phyloP scores from a whole-genome alignment of 805 yeast genomes.

The Wickerhamiella domercqiae region DNA sequence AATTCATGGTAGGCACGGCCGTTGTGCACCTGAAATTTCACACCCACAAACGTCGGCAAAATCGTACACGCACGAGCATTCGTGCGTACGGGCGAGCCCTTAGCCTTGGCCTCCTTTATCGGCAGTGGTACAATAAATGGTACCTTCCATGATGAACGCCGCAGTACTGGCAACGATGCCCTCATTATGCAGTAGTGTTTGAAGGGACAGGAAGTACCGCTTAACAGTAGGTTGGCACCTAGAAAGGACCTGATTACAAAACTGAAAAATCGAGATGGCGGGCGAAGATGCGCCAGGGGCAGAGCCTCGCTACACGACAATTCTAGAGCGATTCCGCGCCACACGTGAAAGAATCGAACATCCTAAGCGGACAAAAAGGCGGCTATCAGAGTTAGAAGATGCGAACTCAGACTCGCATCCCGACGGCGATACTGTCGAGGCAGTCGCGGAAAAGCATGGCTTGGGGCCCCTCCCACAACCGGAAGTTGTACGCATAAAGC shows the following conservation, averaged over 20 bases:
- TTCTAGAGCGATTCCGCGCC: constrained; percentile 11
- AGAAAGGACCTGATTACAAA: no score
- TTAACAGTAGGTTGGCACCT: no score
- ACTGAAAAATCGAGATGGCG: no score
- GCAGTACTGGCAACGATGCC: constrained; percentile 21
- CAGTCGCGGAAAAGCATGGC: constrained; percentile 15
- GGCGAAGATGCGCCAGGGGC: no score
- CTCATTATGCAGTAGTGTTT: constrained; percentile 17
- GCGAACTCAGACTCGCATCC: no score
- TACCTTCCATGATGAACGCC: constrained; percentile 37
- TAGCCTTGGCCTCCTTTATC: constrained; percentile 66
- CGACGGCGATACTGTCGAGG: constrained; percentile 4
- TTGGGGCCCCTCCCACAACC: constrained; percentile 81
- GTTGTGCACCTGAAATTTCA: constrained; percentile 88
- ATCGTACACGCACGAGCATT: constrained; percentile 91
- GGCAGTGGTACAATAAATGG: constrained; percentile 93
- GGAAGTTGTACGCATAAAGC: constrained; percentile 33
- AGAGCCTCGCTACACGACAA: constrained; percentile 1
- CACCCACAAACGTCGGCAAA: constrained; percentile 88
- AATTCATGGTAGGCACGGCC: constrained; percentile 88
- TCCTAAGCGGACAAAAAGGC: constrained; percentile 5
- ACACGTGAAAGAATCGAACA: constrained; percentile 7
- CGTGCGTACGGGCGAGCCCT: constrained; percentile 82
- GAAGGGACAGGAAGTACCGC: no score
- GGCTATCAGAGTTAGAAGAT: no score